Evolutionary conservation across 164 flowering plant genomes (phyloP), one percentile per base, ranked within the genome.

Genomic region (Cinnamomum chago): DNA sequence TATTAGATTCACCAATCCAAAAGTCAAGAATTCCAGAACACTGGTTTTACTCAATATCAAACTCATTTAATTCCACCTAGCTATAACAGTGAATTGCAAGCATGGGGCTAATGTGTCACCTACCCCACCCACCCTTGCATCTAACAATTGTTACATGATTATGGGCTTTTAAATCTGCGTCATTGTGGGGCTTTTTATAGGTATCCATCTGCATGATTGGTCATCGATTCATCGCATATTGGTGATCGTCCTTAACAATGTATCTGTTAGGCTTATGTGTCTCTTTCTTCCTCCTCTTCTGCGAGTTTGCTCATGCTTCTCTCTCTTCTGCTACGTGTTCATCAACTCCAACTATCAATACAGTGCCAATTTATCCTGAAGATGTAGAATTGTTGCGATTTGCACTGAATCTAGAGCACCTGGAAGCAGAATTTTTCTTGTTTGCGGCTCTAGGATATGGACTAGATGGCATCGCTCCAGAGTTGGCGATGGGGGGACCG

Each of bases 341-440:
- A 25, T 0, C 55, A 10, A 3, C 13, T 24, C 58, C 50, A 6
- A 25, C 65, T 5, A 11, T 10, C 35, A 33, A 3, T 55, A 1
- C n/a, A 4, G 23, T 55, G 1, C 65, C 76, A 12, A 58, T 78
- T 18, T 12, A 40, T 28, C 69, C 76, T 11, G 67, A 20, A 18
- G 90, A 88, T 65, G 58, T 80, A 4, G 79, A 84, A 55, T 3
- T 47, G 10, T 15, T 86, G 28, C 85, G 81, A 58, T 85, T 88
- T 76, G 77, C 89, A 12, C 58, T 66, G 70, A 88, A 88, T 65
- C 65, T 88, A 2, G 91, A 86, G 77, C 73, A 70, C 82, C 67
- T 84, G 52, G 89, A 86, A 70, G 77, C 82, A 2, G 89, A 85
- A 0, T 86, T 67, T 25, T 88, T 88, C 86, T 58, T 82, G 70